Percentiles rank a stretch among this genome's conserved stretches.
phyloP scores from a whole-genome alignment of 2,329 filamentous ascomycete genomes.

The Blastomyces parvus region DNA sequence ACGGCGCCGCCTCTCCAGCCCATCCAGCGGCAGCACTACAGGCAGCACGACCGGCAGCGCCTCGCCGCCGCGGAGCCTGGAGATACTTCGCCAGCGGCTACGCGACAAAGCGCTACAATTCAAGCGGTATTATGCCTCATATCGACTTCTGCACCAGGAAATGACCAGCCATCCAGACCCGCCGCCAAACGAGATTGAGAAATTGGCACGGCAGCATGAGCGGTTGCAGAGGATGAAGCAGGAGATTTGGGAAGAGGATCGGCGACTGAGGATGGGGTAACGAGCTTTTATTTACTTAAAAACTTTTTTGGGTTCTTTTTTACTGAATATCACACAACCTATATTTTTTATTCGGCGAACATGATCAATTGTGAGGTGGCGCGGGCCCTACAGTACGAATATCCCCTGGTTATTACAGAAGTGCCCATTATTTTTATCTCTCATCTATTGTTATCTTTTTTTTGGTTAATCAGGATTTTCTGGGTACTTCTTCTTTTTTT shows the following conservation, averaged over 20 bases:
- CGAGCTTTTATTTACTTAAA: background rate
- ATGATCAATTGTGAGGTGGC: no score
- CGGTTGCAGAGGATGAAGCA: constrained; percentile 48
- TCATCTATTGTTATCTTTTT: no score
- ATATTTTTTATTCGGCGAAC: background rate
- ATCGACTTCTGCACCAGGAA: constrained; percentile 46
- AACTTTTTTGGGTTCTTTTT: background rate
- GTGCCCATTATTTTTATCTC: no score
- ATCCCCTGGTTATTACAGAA: no score
- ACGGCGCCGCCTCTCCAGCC: constrained; percentile 29
- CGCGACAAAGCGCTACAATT: constrained; percentile 40
- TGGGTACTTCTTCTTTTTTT: no score
- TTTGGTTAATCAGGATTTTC: no score
- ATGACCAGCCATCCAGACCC: constrained; percentile 33
- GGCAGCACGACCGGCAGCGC: constrained; percentile 29
- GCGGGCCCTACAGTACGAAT: no score
- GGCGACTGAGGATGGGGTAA: constrained; percentile 23
- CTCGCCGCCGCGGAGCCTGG: constrained; percentile 31
- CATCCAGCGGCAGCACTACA: constrained; percentile 30
- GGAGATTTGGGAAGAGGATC: constrained; percentile 44
- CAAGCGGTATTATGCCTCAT: constrained; percentile 50
- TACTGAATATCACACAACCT: background rate
- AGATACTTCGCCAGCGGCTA: constrained; percentile 30
- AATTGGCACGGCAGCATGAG: constrained; percentile 46
- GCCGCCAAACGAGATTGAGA: constrained; percentile 43